Evolutionary conservation across 139 green algal species (phyloP).

Genomic region (Chlorella sp.): DNA sequence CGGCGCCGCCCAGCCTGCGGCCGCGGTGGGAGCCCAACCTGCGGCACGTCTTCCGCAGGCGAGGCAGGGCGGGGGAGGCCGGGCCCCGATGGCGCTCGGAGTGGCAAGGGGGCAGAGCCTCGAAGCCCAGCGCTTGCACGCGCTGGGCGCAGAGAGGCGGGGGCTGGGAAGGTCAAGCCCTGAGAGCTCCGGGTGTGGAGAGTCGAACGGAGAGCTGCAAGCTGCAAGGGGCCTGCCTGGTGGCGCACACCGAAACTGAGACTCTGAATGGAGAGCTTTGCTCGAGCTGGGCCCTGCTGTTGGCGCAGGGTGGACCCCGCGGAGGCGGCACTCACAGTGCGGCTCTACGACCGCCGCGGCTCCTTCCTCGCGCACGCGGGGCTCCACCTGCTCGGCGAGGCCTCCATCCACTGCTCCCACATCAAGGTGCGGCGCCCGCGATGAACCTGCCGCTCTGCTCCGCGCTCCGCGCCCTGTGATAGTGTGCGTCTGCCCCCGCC

Average conservation of each 20-base stretch:
- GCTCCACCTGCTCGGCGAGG: conserved; percentile 43
- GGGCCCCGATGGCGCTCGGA: too few species aligned
- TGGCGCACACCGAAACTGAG: too few species aligned
- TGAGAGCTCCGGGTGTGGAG: too few species aligned
- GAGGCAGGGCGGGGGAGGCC: too few species aligned
- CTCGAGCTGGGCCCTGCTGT: too few species aligned
- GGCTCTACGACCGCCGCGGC: conserved; percentile 37
- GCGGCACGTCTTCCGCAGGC: conserved; percentile 27
- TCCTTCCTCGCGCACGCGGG: conserved; percentile 1
- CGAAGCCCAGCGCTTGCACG: too few species aligned
- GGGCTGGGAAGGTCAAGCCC: too few species aligned
- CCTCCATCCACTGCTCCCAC: conserved; percentile 36
- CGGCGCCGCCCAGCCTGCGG: conserved; percentile 42
- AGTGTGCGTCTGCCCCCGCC: background rate
- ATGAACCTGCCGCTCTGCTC: background rate
- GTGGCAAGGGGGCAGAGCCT: too few species aligned
- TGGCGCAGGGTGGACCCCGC: conserved; percentile 38
- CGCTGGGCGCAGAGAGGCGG: too few species aligned
- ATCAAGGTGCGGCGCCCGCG: conserved; percentile 5
- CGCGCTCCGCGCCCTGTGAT: background rate
- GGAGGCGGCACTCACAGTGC: conserved; percentile 34
- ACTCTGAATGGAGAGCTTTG: too few species aligned
- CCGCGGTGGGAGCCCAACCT: conserved; percentile 35
- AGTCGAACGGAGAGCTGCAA: too few species aligned
- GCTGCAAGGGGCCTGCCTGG: too few species aligned